Base-by-base conservation (phyloP, 2,329 filamentous ascomycete genomes). In the Huntiella moniliformis region DNA sequence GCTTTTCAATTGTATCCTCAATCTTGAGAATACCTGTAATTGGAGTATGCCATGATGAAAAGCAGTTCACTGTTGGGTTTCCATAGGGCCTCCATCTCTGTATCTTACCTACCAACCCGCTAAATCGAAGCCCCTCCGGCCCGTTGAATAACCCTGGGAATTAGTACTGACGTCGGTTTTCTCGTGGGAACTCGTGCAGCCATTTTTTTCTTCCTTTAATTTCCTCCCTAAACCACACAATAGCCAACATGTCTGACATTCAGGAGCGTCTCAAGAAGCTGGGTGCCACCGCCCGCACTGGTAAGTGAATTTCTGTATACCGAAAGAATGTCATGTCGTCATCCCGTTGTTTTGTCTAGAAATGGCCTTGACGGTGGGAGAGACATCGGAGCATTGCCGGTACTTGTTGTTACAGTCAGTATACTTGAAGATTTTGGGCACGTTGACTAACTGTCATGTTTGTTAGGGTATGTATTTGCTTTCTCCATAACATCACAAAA, bases 231-330 rank as follows among this genome's bases (percentile, higher is more conserved):
- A 34, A 50, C 44, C 50, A 50, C 50, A 52, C 54, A 45, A 47
- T 49, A 55, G 54, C 55, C 62, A 66, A 53, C 58, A 73, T 73
- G 68, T 63, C 65, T 57, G 69, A 72, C 58, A 58, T 73, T 55
- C 69, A 73, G 63, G 69, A 73, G 63, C 67, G 69, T 56, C 66
- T 73, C 57, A 73, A 71, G 68, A 73, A 73, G 68, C 68, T 72
- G 53, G 68, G 67, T 61, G 63, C 61, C 51, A 59, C 58, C 53
- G 67, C 67, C 58, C 67, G 68, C 63, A 83, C 79, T 67, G 80
- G 80, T 83, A 75, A 58, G 79, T 35, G 13, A 8, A 28, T 40
- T 43, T 7, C 15, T 38, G 11, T 36, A 22, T 11, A 17, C 34
- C 8, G 32, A 31, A 17, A 10, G 12, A 22, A 31, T 42, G 31